These are phyloP conservation scores for Suhomyces xylopsoci DNA, from an alignment of 805 yeast species.

Conservation along the genomic window DNA sequence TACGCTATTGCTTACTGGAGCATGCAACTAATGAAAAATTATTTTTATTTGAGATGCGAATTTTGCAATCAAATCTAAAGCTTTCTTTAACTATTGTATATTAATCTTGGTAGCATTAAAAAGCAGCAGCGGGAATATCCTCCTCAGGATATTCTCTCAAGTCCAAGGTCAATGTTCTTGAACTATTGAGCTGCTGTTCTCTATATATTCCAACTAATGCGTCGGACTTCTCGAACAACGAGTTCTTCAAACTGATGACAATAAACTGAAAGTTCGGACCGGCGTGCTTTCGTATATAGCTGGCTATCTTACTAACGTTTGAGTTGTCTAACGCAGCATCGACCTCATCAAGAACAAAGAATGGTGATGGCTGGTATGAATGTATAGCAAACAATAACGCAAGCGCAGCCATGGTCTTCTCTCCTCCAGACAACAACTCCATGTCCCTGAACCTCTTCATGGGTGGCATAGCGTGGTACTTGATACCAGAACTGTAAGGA, in stretches of 20 bases:
- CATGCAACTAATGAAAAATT: not conserved
- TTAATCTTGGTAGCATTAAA: not conserved
- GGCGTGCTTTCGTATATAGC: slow-evolving; percentile 71
- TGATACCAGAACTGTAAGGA: slow-evolving; percentile 79
- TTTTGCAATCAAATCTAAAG: not conserved
- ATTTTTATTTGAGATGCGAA: not conserved
- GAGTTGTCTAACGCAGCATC: slow-evolving; percentile 95
- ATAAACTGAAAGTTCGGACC: slow-evolving; percentile 84
- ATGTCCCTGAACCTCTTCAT: slow-evolving; percentile 89
- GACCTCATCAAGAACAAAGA: slow-evolving; percentile 94
- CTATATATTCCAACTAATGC: slow-evolving; percentile 91
- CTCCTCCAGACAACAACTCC: slow-evolving; percentile 94
- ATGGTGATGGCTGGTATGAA: slow-evolving; percentile 89
- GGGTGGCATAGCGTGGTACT: slow-evolving; percentile 95
- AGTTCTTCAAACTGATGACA: slow-evolving; percentile 86
- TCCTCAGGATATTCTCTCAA: slow-evolving; percentile 56
- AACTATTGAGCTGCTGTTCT: slow-evolving; percentile 69
- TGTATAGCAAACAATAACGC: slow-evolving; percentile 91
- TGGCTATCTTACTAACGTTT: slow-evolving; percentile 84
- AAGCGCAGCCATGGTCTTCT: slow-evolving; percentile 92
- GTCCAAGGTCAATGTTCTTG: slow-evolving; percentile 71
- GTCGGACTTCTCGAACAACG: slow-evolving; percentile 83
- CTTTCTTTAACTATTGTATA: not conserved
- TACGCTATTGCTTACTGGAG: not conserved
- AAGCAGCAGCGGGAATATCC: slow-evolving; percentile 3